Percentiles rank a stretch among this genome's conserved stretches.
These are phyloP conservation scores for Oehlia diaphana DNA, from an alignment of 192 early-diverging fungal species.

Conservation along the genomic window DNA sequence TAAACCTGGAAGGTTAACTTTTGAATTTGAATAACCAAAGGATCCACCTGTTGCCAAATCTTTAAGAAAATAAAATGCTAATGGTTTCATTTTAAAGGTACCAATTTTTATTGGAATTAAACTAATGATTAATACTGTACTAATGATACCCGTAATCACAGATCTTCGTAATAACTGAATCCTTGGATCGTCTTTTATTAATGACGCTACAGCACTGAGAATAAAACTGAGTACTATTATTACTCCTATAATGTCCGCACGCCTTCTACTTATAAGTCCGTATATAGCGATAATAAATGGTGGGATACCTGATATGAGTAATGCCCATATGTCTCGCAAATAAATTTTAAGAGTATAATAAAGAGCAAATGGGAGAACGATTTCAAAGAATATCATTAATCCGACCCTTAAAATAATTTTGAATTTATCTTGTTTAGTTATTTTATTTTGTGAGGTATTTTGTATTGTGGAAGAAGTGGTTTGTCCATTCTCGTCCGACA, in stretches of 20 bases:
- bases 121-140: conserved; percentile 36
- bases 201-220: not conserved
- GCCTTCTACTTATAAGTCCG: conserved; percentile 35
- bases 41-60: conserved; percentile 34
- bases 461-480: too few species aligned
- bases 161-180: conserved; percentile 35
- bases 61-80: conserved; percentile 39
- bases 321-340: conserved; percentile 35
- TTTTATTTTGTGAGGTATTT: too few species aligned
- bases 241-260: conserved; percentile 38
- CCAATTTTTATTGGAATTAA: conserved; percentile 40
- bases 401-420: too few species aligned
- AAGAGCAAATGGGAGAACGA: not conserved
- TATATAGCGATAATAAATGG: conserved; percentile 33
- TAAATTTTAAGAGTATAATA: not conserved
- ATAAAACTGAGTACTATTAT: conserved; percentile 40
- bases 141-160: conserved; percentile 38
- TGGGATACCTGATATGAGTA: conserved; percentile 41
- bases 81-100: conserved; percentile 35
- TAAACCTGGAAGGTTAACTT: conserved; percentile 18
- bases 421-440: too few species aligned
- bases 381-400: not conserved
- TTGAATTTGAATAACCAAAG: too few species aligned
- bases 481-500: too few species aligned
- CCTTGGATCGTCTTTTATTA: too few species aligned